phyloP scores from a whole-genome alignment of 495 filamentous ascomycete species.

The Mytilinidion resinicola region DNA sequence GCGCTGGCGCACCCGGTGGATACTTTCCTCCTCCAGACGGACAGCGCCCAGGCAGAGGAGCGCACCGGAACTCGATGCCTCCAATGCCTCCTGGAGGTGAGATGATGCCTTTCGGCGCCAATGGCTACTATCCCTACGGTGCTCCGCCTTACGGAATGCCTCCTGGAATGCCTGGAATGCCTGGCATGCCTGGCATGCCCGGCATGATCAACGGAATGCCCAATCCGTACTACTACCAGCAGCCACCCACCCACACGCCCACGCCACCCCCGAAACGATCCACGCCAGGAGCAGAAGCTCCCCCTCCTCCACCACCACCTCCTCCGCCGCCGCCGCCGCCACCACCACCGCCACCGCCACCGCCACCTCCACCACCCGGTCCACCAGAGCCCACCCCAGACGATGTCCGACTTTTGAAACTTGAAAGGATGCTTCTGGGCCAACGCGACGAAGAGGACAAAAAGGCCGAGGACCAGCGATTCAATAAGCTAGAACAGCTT shows the following conservation, averaged over 20 bases:
- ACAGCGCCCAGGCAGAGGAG: conserved; percentile 13
- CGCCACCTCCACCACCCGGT: conserved; percentile 17
- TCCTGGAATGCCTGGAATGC: not conserved
- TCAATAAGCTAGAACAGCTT: conserved; percentile 21
- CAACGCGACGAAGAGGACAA: conserved; percentile 18
- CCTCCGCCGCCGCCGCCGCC: conserved; percentile 7
- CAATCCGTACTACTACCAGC: conserved; percentile 9
- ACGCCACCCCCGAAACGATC: conserved; percentile 9
- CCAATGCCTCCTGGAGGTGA: conserved; percentile 20
- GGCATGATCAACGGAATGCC: not conserved
- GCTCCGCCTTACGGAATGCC: conserved; percentile 10
- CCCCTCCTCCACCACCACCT: conserved; percentile 6
- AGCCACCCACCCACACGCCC: conserved; percentile 19
- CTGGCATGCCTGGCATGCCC: not conserved
- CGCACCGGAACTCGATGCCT: conserved; percentile 27
- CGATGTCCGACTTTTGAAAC: conserved; percentile 7
- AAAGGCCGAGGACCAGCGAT: conserved; percentile 25
- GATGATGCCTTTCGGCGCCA: conserved; percentile 26
- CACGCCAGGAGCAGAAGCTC: not conserved
- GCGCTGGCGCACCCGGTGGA: conserved; percentile 18
- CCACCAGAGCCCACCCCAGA: conserved; percentile 14
- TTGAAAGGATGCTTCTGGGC: conserved; percentile 8
- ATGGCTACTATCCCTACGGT: conserved; percentile 21
- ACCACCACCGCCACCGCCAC: conserved; percentile 10
- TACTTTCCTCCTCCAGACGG: conserved; percentile 13